Base-by-base conservation (phyloP, 306 rosid genomes). In the Castanea sativa region DNA sequence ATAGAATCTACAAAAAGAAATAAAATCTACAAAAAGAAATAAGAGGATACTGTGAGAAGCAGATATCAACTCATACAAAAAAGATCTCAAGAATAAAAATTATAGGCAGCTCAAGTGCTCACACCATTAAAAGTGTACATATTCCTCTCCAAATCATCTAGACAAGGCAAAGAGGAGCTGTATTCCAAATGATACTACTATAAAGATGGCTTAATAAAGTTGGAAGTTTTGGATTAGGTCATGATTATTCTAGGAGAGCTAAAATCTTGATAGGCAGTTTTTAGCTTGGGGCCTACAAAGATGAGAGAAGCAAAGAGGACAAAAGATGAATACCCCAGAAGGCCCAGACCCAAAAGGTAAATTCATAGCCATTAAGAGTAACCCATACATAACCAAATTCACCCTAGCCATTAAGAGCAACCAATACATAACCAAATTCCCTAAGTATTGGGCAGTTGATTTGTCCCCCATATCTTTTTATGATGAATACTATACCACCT, bases 361-460 rank as follows among this genome's bases (percentile, higher is more conserved):
- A 65, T 65, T 65, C 49, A 65, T 15, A 18, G 45, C 23, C 45
- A 64, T n/a, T 16, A 64, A 64, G 70, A 64, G 45, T 45, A 64
- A 30, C 23, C 70, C 5, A 29, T 27, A 15, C 38, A 18, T 6
- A 63, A 63, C 38, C 16, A 29, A 27, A 13, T 27, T 19, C n/a
- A 63, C 69, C 69, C 38, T 63, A 63, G 69, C 38, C 45, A 64
- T n/a, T 16, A 64, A 30, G 70, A 64, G 45, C 70, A 64, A 30
- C 23, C 70, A 2, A 29, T 27, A 15, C 38, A 18, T 6, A 63
- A 63, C 38, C 16, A 29, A 27, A 13, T 27, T 41, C 45, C 45
- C 45, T 41, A 41, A 41, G 45, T 41, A 41, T 8, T 7, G 12
- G 45, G 12, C 45, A 41, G 45, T 41, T 41, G 45, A 11, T 7